A percentile compares a stretch with the other conserved stretches of the same genome.
phyloP scores from a whole-genome alignment of 1,284 basidiomycete genomes.

The Puccinia hordei region DNA sequence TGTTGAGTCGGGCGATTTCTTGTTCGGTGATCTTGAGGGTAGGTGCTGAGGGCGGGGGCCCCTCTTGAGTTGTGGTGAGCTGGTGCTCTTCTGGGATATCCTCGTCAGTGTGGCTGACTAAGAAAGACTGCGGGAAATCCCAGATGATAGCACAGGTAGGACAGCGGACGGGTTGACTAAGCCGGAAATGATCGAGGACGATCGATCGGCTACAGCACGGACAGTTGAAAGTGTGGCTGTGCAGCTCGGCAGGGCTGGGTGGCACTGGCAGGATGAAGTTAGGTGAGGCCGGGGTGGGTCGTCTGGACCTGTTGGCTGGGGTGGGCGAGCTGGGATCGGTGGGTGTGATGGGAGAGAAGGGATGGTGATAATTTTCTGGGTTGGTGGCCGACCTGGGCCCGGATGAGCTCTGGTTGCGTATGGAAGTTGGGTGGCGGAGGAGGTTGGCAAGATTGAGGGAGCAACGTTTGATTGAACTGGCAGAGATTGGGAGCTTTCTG shows the following conservation, averaged over 20 bases:
- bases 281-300: not conserved
- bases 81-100: not conserved
- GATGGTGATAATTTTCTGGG: not conserved
- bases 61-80: too few relatives aligned
- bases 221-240: not conserved
- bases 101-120: not conserved
- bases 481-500: not conserved
- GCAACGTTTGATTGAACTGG: not conserved
- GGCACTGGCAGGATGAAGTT: not conserved
- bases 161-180: not conserved
- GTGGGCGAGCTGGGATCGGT: not conserved
- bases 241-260: not conserved
- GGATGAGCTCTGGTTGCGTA: constrained; percentile 5
- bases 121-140: not conserved
- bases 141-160: not conserved
- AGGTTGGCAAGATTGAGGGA: constrained; percentile 3
- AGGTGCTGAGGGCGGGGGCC: not conserved
- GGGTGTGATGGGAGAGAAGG: not conserved
- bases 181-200: not conserved
- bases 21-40: not conserved
- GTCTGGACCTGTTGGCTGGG: not conserved
- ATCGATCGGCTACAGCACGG: not conserved
- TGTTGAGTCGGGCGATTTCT: not conserved
- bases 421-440: not conserved
- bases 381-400: not conserved